Evolutionary conservation across 1,139 yeast genomes (phyloP).

Genomic region (Yamadazyma atlantica): DNA sequence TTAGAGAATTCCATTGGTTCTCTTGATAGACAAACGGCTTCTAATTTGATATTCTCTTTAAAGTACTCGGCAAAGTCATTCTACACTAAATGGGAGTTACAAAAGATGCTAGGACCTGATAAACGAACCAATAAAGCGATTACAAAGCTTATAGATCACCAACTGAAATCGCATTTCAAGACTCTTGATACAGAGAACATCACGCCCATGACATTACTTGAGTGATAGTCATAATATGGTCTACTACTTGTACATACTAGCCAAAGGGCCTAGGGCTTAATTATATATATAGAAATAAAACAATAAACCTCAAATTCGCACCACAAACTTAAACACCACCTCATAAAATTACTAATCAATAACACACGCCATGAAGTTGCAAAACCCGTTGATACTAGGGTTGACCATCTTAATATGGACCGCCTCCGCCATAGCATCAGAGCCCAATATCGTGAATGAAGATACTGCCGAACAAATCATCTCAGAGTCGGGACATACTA

Average conservation of each 20-base stretch:
- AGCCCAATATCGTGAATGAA: slow-evolving; percentile 10
- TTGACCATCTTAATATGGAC: neutral
- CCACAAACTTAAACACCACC: neutral
- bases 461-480: slow-evolving; percentile 26
- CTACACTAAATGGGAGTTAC: slow-evolving; percentile 33
- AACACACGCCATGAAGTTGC: too few relatives aligned
- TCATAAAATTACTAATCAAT: too few relatives aligned
- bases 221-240: neutral
- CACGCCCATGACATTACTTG: slow-evolving; percentile 3
- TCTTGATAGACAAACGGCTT: slow-evolving; percentile 37
- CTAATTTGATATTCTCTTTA: slow-evolving; percentile 47
- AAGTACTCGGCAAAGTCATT: slow-evolving; percentile 26
- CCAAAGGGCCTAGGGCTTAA: too few relatives aligned
- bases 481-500: slow-evolving; percentile 58
- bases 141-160: neutral
- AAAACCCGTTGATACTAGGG: neutral
- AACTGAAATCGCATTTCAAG: neutral
- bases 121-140: slow-evolving; percentile 13
- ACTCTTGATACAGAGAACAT: slow-evolving; percentile 2
- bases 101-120: slow-evolving; percentile 26
- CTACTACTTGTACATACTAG: too few relatives aligned
- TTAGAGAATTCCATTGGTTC: slow-evolving; percentile 20
- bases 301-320: neutral
- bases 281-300: neutral
- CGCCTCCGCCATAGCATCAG: neutral